A percentile compares a stretch with the other conserved stretches of the same genome.
Evolutionary conservation across 768 basidiomycete genomes (phyloP).

Genomic region (Chalciporus piperatus): DNA sequence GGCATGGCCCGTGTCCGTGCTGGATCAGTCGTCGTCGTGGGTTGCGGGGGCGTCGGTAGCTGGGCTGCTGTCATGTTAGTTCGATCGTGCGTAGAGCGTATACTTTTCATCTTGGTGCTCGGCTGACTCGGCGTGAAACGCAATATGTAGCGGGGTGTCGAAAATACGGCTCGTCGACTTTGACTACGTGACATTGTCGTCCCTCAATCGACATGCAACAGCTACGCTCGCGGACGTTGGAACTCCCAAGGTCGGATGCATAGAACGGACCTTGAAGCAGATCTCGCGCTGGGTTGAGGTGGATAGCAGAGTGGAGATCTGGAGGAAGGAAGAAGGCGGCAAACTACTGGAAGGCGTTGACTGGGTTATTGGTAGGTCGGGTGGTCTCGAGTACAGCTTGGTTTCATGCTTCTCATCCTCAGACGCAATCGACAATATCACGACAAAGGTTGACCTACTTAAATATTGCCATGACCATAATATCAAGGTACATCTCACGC

Average conservation of each 20-base stretch:
- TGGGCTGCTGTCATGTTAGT: constrained; percentile 95
- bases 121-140: not conserved
- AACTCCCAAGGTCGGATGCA: constrained; percentile 82
- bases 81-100: constrained; percentile 63
- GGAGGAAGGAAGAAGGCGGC: constrained; percentile 80
- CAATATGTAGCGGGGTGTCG: constrained; percentile 57
- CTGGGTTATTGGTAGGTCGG: constrained; percentile 84
- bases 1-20: constrained; percentile 76
- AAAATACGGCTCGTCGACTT: constrained; percentile 87
- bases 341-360: constrained; percentile 77
- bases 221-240: constrained; percentile 90
- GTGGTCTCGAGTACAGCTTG: not conserved
- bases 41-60: constrained; percentile 95
- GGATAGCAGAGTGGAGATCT: constrained; percentile 80
- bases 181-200: constrained; percentile 93
- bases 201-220: constrained; percentile 91
- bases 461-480: constrained; percentile 78
- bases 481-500: constrained; percentile 59
- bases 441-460: constrained; percentile 92
- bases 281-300: constrained; percentile 87
- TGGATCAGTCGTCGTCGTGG: constrained; percentile 82
- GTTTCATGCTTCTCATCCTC: constrained; percentile 5
- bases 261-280: constrained; percentile 64
- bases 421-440: constrained; percentile 98
- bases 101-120: not conserved